These are phyloP conservation scores for Thalassiosira hispida DNA, from an alignment of 352 stramenopile genomes.

Conservation along the genomic window DNA sequence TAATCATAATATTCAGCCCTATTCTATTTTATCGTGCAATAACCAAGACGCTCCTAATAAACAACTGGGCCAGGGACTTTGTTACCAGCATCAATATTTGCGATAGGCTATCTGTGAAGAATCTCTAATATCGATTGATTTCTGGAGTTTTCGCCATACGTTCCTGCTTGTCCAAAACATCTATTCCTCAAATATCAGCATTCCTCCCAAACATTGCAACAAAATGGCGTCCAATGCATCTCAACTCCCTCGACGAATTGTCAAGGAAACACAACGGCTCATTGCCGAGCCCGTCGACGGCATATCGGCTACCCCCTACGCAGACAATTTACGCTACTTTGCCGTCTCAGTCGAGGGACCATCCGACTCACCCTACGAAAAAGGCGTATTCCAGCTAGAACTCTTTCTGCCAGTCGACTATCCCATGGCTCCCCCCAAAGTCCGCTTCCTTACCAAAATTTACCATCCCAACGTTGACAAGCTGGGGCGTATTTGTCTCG, in stretches of 20 bases:
- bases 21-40: too few relatives aligned
- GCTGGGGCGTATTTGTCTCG: conserved; percentile 94
- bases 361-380: conserved; percentile 95
- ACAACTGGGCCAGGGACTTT: too few relatives aligned
- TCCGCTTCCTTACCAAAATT: conserved; percentile 99
- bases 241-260: conserved; percentile 47
- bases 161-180: too few relatives aligned
- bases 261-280: conserved; percentile 92
- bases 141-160: too few relatives aligned
- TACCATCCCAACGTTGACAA: conserved; percentile 99
- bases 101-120: too few relatives aligned
- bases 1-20: too few relatives aligned
- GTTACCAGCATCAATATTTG: too few relatives aligned
- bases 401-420: conserved; percentile 86
- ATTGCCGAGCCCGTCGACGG: conserved; percentile 94
- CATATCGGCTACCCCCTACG: conserved; percentile 96
- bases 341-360: conserved; percentile 95
- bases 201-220: too few relatives aligned
- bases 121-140: too few relatives aligned
- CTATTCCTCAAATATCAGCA: too few relatives aligned
- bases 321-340: conserved; percentile 95
- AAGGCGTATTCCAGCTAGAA: conserved; percentile 95
- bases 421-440: conserved; percentile 83
- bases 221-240: conserved; percentile 6
- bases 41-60: too few relatives aligned